Evolutionary conservation across 1,139 yeast species (phyloP), one percentile per base, ranked within the genome.

Genomic region (Tardiomyces depauwii): DNA sequence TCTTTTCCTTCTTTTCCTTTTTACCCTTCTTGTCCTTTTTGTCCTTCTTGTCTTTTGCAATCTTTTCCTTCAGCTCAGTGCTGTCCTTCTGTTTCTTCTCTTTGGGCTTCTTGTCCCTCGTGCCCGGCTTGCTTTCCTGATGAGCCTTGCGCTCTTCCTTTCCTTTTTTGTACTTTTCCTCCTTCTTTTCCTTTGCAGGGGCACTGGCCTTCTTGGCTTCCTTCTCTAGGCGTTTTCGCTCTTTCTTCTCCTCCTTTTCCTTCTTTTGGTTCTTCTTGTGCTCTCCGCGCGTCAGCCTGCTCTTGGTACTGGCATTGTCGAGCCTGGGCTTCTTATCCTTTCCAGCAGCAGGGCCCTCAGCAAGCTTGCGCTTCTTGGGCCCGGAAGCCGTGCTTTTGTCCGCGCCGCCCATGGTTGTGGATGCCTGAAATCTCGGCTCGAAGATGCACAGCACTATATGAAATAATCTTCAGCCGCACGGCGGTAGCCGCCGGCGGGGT

Each of bases 1-100:
- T 14, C 12, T 12, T 44, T 39, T 25, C 36, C 18, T 2, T 41
- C 40, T 14, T 16, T 28, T 46, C 42, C 19, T 13, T n/a, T 27
- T 41, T 44, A 4, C 41, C 23, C 39, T 16, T 14, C 18, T 39
- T 44, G 32, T 45, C 38, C 44, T 40, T 25, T 36, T 45, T 19
- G n/a, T 33, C 27, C 32, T 19, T 18, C 32, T 49, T 47, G 6
- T 40, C 39, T 19, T 42, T 39, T 21, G 44, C 25, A 4, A 21
- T 21, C 43, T 43, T 27, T 33, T 45, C 36, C 39, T 16, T 7
- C 23, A 12, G 23, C 43, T 28, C 18, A n/a, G 2, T 27, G 12
- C 38, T 30, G 16, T 30, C 16, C 16, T 30, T 14, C 30, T 27
- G 9, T 14, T 4, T 30, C 5, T 30, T 11, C 36, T 30, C 10